Conservation (phyloP, 768 basidiomycete species). For the Pulveroboletus sp. region DNA sequence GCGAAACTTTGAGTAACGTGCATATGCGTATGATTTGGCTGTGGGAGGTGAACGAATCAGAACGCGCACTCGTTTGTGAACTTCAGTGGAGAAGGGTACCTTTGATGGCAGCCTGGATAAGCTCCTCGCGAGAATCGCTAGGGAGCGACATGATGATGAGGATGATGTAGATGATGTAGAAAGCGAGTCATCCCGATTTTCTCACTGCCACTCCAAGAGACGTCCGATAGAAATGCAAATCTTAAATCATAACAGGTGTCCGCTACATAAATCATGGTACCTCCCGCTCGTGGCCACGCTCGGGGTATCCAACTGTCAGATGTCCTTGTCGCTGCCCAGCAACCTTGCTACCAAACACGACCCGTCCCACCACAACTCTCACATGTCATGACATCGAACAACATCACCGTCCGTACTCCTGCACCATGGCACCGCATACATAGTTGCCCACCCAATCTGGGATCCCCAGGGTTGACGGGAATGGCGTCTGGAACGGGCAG, state of each 20-base stretch:
- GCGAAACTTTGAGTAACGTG: slow-evolving; percentile 86
- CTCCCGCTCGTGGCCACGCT: too few relatives aligned
- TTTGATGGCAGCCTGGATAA: slow-evolving; percentile 50
- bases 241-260: neutral
- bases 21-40: slow-evolving; percentile 74
- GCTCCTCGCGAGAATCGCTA: slow-evolving; percentile 39
- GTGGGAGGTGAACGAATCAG: neutral
- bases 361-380: slow-evolving; percentile 61
- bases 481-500: slow-evolving; percentile 40
- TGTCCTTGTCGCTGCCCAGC: neutral
- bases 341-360: slow-evolving; percentile 39
- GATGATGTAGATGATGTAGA: neutral
- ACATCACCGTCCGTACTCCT: slow-evolving; percentile 51
- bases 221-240: neutral
- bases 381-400: slow-evolving; percentile 55
- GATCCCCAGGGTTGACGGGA: slow-evolving; percentile 59
- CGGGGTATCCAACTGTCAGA: slow-evolving; percentile 2
- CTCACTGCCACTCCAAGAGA: neutral
- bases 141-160: slow-evolving; percentile 28
- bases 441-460: slow-evolving; percentile 59
- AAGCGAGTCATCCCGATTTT: too few relatives aligned
- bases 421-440: slow-evolving; percentile 66
- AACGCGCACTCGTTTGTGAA: neutral
- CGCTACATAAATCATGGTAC: too few relatives aligned
- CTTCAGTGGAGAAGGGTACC: neutral